phyloP scores from a whole-genome alignment of 2,329 filamentous ascomycete species.

The Ceratocystis alfenasii region DNA sequence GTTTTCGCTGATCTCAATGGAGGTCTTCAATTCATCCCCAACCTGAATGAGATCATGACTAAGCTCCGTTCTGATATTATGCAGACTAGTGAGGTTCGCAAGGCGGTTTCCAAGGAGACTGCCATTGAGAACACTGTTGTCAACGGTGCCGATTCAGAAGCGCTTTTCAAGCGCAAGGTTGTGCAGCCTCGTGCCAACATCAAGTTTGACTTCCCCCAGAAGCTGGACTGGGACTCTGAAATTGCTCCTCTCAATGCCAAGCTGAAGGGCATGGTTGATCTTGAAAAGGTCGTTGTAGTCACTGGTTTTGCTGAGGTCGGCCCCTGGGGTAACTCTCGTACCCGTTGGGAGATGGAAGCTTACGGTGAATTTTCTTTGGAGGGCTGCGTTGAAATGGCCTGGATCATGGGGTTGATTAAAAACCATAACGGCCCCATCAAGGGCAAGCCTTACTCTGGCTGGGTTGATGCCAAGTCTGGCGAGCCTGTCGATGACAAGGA shows the following conservation, averaged over 20 bases:
- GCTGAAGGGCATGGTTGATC: slow-evolving; percentile 95
- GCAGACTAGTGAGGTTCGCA: slow-evolving; percentile 86
- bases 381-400: slow-evolving; percentile 97
- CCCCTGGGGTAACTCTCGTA: slow-evolving; percentile 96
- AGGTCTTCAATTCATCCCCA: slow-evolving; percentile 91
- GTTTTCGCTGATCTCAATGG: slow-evolving; percentile 97
- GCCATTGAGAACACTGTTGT: slow-evolving; percentile 94
- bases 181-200: slow-evolving; percentile 93
- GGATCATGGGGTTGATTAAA: slow-evolving; percentile 99
- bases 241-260: slow-evolving; percentile 76
- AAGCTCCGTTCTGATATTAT: slow-evolving; percentile 87
- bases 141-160: slow-evolving; percentile 85
- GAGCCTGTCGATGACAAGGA: slow-evolving; percentile 98
- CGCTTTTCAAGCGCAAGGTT: slow-evolving; percentile 85
- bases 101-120: slow-evolving; percentile 89
- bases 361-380: slow-evolving; percentile 93
- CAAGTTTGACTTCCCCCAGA: slow-evolving; percentile 86
- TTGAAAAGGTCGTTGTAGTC: slow-evolving; percentile 95
- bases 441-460: slow-evolving; percentile 90
- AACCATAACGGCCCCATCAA: slow-evolving; percentile 95
- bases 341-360: slow-evolving; percentile 98
- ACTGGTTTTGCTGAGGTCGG: slow-evolving; percentile 94
- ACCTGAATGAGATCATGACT: slow-evolving; percentile 89
- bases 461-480: slow-evolving; percentile 87
- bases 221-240: slow-evolving; percentile 86